A percentile compares a stretch with the other conserved stretches of the same genome.
Conservation (phyloP, 177 flowering plant species). For the Vitis hybrid region DNA sequence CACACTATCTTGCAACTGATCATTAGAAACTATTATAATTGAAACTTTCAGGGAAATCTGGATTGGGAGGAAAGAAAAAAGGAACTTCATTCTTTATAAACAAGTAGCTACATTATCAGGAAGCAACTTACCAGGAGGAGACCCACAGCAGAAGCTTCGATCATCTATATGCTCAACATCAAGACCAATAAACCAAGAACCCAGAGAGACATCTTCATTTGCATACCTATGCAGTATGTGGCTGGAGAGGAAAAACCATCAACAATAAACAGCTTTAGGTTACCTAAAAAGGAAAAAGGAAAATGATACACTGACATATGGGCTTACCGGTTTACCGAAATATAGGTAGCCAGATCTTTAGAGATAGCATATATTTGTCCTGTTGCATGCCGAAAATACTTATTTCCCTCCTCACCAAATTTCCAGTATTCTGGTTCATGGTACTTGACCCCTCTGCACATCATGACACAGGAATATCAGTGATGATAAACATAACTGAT, state of each 20-base stretch:
- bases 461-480: conserved; percentile 1
- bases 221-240: conserved; percentile 78
- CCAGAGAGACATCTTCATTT: conserved; percentile 88
- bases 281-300: not conserved
- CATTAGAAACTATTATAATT: not conserved
- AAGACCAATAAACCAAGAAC: conserved; percentile 88
- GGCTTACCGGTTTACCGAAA: conserved; percentile 69
- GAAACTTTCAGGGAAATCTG: not conserved
- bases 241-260: conserved; percentile 31
- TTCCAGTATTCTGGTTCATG: conserved; percentile 92
- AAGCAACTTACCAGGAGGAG: conserved; percentile 62
- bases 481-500: not conserved
- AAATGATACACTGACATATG: not conserved
- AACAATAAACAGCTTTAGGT: not conserved
- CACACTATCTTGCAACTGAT: no score
- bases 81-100: not conserved
- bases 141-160: conserved; percentile 82
- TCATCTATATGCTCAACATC: conserved; percentile 88
- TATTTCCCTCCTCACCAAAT: conserved; percentile 93
- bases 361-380: conserved; percentile 89
- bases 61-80: not conserved
- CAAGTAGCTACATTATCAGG: not conserved
- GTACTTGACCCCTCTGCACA: conserved; percentile 68
- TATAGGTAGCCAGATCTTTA: conserved; percentile 85
- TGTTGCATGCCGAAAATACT: conserved; percentile 90